These are phyloP conservation scores for Forsythia suspensa DNA, from an alignment of 257 asterid species.

Conservation along the genomic window DNA sequence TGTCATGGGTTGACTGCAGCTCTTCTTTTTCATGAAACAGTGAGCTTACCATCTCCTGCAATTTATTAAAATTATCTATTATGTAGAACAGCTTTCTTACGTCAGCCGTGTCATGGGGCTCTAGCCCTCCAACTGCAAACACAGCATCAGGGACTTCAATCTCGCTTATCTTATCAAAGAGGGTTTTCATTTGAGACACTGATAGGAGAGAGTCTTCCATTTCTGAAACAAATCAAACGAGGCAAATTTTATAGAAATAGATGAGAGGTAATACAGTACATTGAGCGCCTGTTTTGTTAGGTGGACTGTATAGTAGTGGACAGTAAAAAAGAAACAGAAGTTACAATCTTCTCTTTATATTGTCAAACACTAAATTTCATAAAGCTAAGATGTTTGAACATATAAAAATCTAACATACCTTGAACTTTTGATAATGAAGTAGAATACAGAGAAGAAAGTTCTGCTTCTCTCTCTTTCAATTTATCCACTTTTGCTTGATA, in stretches of 20 bases:
- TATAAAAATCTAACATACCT: constrained; percentile 42
- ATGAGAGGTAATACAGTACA: constrained; percentile 1
- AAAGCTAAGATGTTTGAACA: neutral
- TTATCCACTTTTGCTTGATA: constrained; percentile 45
- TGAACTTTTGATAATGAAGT: constrained; percentile 42
- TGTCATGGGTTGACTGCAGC: constrained; percentile 57
- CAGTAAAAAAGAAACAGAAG: neutral
- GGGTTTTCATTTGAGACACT: constrained; percentile 53
- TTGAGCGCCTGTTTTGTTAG: neutral
- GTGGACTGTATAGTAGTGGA: neutral
- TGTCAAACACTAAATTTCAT: constrained; percentile 11
- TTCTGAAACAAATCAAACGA: constrained; percentile 52
- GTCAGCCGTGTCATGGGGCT: constrained; percentile 37
- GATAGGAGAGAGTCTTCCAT: constrained; percentile 50
- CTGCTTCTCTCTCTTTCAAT: constrained; percentile 54
- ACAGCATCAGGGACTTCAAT: constrained; percentile 52
- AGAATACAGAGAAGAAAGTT: constrained; percentile 32
- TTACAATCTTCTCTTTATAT: neutral
- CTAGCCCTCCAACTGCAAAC: constrained; percentile 36
- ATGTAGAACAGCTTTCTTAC: constrained; percentile 65
- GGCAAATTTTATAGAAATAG: constrained; percentile 13
- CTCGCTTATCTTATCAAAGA: constrained; percentile 61
- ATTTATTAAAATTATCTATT: constrained; percentile 54
- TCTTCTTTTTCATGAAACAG: constrained; percentile 59
- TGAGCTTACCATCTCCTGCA: constrained; percentile 46